phyloP scores from a whole-genome alignment of 768 basidiomycete genomes.

The Agaricus bisporus region DNA sequence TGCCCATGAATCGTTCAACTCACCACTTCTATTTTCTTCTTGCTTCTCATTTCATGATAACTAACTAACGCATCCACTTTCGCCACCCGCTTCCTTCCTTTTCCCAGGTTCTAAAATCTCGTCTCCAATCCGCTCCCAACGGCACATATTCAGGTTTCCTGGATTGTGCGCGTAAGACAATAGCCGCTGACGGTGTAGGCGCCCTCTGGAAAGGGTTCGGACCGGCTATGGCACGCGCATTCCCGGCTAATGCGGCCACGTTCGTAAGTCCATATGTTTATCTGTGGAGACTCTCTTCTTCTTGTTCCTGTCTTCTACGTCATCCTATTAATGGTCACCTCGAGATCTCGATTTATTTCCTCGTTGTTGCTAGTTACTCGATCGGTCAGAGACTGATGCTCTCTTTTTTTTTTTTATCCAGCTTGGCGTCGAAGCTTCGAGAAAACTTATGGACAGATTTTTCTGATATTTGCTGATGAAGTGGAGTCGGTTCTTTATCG shows the following conservation, averaged over 20 bases:
- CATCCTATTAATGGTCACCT: background rate
- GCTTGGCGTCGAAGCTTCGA: constrained; percentile 90
- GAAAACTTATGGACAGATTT: constrained; percentile 72
- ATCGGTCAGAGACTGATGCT: too few species aligned
- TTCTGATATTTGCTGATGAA: constrained; percentile 27
- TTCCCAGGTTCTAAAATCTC: constrained; percentile 84
- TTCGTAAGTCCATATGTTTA: constrained; percentile 41
- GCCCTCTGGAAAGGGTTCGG: constrained; percentile 98
- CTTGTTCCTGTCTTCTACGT: background rate
- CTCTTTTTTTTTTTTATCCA: constrained; percentile 22
- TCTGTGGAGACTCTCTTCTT: constrained; percentile 22
- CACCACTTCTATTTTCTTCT: background rate
- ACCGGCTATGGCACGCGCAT: constrained; percentile 95
- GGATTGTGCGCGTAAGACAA: constrained; percentile 89
- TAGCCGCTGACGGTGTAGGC: constrained; percentile 77
- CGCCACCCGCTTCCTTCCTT: background rate
- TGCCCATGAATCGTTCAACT: background rate
- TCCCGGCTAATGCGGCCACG: constrained; percentile 95
- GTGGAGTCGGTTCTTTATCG: too few species aligned
- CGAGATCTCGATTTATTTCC: background rate
- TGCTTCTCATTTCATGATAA: background rate
- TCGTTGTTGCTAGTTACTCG: constrained; percentile 5
- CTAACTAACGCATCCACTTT: background rate
- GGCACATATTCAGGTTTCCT: constrained; percentile 95
- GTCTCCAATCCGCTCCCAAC: constrained; percentile 92